Base-by-base conservation (phyloP, 495 filamentous ascomycete species). In the Daldinia loculata region DNA sequence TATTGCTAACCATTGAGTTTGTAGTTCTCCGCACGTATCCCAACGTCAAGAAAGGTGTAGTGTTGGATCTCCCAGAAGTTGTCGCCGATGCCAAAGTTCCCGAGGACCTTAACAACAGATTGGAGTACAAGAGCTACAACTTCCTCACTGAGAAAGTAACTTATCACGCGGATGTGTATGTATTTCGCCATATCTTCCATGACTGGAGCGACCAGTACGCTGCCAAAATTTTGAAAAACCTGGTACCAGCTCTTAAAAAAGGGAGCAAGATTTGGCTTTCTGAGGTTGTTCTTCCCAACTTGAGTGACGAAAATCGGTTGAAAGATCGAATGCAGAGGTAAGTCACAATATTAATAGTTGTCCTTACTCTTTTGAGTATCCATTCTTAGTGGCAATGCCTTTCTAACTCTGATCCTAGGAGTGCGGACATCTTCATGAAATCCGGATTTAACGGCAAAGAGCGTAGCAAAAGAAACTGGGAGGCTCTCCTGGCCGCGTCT, bases 131-230 rank as follows among this genome's bases (percentile, higher is more conserved):
- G 53, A 76, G 74, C 7, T 85, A 89, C 66, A 84, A 88, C 76
- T 85, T 88, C 74, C 80, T 85, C 71, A 77, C 78, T 0, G 73
- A 77, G 62, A 83, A 86, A 69, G 81, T 84, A 19, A 77, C 86
- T 43, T 77, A 75, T 30, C 75, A 74, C 0, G 86, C 86, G 11
- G 81, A 84, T 34, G 74, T 78, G 4, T 88, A 87, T 63, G 72
- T 87, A 52, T 83, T 84, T 61, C 83, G 86, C n/a, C 82, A 80
- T 72, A 83, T 85, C 57, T 75, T 89, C 72, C 87, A 88, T 62
- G 82, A 87, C 67, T 85, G 86, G 76, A 79, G 84, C 27, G 85
- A 88, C 61, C 83, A 85, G 67, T 87, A 87, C 69, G 79, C 77
- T 5, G 59, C 82, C 6, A 80, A 82, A 62, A 85, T 88, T 50